Evolutionary conservation across 2,329 filamentous ascomycete species (phyloP), one percentile per base, ranked within the genome.

Genomic region (Ascochyta rabiei): DNA sequence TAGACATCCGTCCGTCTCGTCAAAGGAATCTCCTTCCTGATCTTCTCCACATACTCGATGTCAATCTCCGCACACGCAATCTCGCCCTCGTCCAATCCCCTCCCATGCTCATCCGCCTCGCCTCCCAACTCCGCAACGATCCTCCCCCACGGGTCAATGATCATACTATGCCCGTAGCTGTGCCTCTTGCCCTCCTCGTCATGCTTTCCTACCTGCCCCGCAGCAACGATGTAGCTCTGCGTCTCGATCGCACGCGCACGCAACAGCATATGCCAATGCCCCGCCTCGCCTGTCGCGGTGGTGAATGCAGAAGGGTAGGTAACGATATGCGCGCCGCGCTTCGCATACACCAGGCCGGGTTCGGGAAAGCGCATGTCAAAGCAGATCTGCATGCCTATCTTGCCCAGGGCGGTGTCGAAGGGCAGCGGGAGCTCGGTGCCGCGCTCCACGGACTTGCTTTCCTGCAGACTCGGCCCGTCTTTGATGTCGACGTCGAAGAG

Each of bases 271-370:
- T 91, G 86, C 93, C 93, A 98, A 76, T 97, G 93, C 6, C 65
- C 65, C 1, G 90, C 90, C 52, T 81, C 82, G 0, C 93, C 93
- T 0, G 93, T 97, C 1, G 89, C 86, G 0, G 96, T 83, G 0
- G 93, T 96, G 70, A 97, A 98, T 4, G 93, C 93, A 6, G 90
- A 93, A 0, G 93, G 93, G 70, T 93, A 97, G 0, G 91, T 86
- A 44, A 97, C 79, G 48, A 96, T 79, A 59, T 96, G 86, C 1
- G 91, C 91, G 19, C 83, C 80, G 50, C 85, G 83, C 6, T 84
- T 77, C 24, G 85, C 84, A 16, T 96, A 81, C 1, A 85, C 81
- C 9, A 95, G 74, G 0, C 86, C 84, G 8, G 89, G 84, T 70
- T 96, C 91, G 0, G 91, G 85, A 70, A 95, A 96, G 1, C 92